Evolutionary conservation across 257 asterid genomes (phyloP).

Genomic region (Solanum rostratum): DNA sequence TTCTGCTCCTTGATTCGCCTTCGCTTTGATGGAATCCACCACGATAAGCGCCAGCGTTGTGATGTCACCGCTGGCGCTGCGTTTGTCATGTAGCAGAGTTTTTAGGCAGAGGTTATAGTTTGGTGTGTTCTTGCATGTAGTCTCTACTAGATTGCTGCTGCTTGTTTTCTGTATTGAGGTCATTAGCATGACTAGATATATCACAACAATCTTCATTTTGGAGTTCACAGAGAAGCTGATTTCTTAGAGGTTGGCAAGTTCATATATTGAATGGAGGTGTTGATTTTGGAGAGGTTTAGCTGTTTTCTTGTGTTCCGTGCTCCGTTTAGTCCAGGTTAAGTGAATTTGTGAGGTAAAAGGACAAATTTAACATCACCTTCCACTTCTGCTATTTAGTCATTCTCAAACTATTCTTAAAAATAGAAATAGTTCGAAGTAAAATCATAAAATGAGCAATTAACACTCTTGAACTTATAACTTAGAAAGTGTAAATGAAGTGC

Average conservation of each 20-base stretch:
- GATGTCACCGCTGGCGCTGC: slow-evolving; percentile 15
- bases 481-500: too few relatives aligned
- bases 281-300: too few relatives aligned
- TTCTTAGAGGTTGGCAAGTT: background rate
- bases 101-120: slow-evolving; percentile 46
- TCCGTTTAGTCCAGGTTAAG: too few relatives aligned
- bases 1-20: background rate
- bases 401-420: too few relatives aligned
- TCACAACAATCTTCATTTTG: background rate
- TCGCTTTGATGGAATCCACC: slow-evolving; percentile 5
- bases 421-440: too few relatives aligned
- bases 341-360: too few relatives aligned
- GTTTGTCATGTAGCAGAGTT: slow-evolving; percentile 16
- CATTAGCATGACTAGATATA: background rate
- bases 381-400: too few relatives aligned
- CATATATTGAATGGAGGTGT: background rate
- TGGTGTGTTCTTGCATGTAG: slow-evolving; percentile 40
- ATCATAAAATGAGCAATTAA: too few relatives aligned
- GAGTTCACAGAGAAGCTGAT: background rate
- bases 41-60: slow-evolving; percentile 5
- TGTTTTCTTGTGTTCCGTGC: too few relatives aligned
- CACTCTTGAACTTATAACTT: too few relatives aligned
- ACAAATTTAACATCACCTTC: too few relatives aligned
- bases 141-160: slow-evolving; percentile 13
- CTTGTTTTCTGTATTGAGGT: background rate